A percentile compares a stretch with the other conserved stretches of the same genome.
Conservation (phyloP, 345 rosid genomes). For the Toxicodendron radicans region DNA sequence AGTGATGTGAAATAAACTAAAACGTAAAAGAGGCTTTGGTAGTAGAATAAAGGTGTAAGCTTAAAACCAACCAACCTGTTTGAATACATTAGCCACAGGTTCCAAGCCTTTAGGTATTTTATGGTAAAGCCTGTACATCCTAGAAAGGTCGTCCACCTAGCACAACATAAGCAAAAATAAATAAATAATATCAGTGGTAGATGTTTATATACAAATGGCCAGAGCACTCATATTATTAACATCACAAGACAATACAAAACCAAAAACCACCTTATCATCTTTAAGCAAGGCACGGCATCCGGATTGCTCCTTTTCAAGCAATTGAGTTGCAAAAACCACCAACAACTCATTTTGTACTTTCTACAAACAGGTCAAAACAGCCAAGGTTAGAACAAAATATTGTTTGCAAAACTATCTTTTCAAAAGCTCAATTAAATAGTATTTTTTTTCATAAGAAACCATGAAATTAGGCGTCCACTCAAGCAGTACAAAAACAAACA, state of each 20-base stretch:
- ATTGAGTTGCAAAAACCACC: conserved; percentile 59
- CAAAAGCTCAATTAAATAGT: not conserved
- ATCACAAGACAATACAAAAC: conserved; percentile 1
- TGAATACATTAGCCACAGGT: conserved; percentile 77
- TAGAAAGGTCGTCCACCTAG: conserved; percentile 90
- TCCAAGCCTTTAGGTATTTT: conserved; percentile 76
- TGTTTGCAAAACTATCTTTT: not conserved
- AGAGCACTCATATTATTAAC: not conserved
- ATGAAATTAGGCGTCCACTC: too few species aligned
- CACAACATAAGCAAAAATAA: conserved; percentile 5
- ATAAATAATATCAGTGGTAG: not conserved
- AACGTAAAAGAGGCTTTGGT: not conserved
- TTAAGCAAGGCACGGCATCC: conserved; percentile 87
- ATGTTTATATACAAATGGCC: conserved; percentile 1
- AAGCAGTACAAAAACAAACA: too few species aligned
- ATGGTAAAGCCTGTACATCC: conserved; percentile 91
- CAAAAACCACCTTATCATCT: conserved; percentile 75
- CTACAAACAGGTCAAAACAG: conserved; percentile 38
- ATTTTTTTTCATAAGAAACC: too few species aligned
- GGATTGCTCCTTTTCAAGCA: conserved; percentile 88
- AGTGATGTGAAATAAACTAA: not conserved
- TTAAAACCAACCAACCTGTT: conserved; percentile 57
- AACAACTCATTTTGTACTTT: conserved; percentile 88
- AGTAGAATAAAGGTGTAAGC: not conserved
- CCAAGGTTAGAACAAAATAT: conserved; percentile 3